phyloP scores from a whole-genome alignment of 1,139 yeast genomes.

The Groenewaldozyma auringiensis region DNA sequence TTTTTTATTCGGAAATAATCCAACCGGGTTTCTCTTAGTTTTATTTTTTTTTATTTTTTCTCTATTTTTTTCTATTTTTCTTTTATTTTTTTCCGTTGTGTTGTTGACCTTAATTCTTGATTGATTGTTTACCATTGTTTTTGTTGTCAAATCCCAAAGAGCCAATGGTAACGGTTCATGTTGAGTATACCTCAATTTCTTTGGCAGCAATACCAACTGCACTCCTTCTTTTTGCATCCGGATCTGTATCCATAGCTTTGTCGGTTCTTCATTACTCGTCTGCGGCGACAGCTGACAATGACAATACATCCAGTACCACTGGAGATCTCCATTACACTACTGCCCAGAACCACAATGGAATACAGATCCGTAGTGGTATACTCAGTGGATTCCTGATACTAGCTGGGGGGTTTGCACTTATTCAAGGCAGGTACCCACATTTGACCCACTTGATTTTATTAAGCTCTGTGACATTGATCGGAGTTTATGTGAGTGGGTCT shows the following conservation, averaged over 20 bases:
- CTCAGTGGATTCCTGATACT: slow-evolving; percentile 3
- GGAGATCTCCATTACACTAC: too few relatives aligned
- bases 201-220: not conserved
- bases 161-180: not conserved
- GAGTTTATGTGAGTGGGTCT: slow-evolving; percentile 13
- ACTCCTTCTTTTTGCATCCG: not conserved
- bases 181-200: not conserved
- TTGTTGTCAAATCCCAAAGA: not conserved
- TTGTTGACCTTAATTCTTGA: too few relatives aligned
- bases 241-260: not conserved
- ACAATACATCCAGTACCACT: too few relatives aligned
- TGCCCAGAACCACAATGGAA: not conserved
- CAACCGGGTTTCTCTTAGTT: not conserved
- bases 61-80: not conserved
- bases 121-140: not conserved
- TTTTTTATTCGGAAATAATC: not conserved
- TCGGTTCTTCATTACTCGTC: slow-evolving; percentile 2
- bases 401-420: slow-evolving; percentile 1
- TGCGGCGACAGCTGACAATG: too few relatives aligned
- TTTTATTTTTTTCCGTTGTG: not conserved
- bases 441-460: slow-evolving; percentile 11
- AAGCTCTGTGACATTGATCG: slow-evolving; percentile 8
- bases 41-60: not conserved
- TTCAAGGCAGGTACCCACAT: slow-evolving; percentile 15
- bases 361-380: slow-evolving; percentile 9